phyloP scores from a whole-genome alignment of 2,329 filamentous ascomycete genomes.

The Huntiella bhutanensis region DNA sequence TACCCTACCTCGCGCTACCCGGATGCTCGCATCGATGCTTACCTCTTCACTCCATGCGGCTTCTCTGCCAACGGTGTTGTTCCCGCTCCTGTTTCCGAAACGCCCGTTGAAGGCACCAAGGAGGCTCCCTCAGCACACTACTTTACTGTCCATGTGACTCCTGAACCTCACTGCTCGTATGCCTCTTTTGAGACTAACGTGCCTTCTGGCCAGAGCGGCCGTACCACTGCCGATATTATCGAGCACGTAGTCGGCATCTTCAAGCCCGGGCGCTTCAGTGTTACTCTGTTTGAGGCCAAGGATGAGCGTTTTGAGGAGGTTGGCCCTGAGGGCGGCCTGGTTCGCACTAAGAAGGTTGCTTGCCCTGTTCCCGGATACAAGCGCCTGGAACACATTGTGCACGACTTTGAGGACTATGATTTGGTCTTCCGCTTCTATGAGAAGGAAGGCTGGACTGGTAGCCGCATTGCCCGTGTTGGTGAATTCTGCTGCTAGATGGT shows the following conservation, averaged over 20 bases:
- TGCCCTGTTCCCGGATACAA: constrained; percentile 61
- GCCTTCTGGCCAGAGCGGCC: constrained; percentile 68
- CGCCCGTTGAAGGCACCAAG: constrained; percentile 18
- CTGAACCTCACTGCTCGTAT: constrained; percentile 91
- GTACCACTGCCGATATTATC: constrained; percentile 76
- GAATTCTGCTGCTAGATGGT: constrained; percentile 19
- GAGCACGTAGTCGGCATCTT: constrained; percentile 92
- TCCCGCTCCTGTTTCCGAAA: constrained; percentile 43
- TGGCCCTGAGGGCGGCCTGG: constrained; percentile 15
- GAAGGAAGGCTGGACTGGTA: constrained; percentile 54
- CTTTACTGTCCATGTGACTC: constrained; percentile 96
- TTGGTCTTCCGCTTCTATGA: constrained; percentile 95
- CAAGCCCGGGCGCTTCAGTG: constrained; percentile 91
- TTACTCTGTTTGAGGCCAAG: constrained; percentile 91
- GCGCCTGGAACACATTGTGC: constrained; percentile 82
- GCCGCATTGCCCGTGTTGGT: constrained; percentile 33
- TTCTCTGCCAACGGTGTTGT: constrained; percentile 96
- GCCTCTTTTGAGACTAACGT: constrained; percentile 98
- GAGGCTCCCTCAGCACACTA: constrained; percentile 50
- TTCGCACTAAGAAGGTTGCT: constrained; percentile 23
- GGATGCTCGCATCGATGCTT: constrained; percentile 84
- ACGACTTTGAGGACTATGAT: constrained; percentile 94
- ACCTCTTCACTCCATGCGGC: constrained; percentile 88
- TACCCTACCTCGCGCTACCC: constrained; percentile 78
- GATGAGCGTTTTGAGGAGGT: constrained; percentile 14